A percentile compares a stretch with the other conserved stretches of the same genome.
Evolutionary conservation across 78 protist species (phyloP).

Genomic region (Isochrysis galbana): DNA sequence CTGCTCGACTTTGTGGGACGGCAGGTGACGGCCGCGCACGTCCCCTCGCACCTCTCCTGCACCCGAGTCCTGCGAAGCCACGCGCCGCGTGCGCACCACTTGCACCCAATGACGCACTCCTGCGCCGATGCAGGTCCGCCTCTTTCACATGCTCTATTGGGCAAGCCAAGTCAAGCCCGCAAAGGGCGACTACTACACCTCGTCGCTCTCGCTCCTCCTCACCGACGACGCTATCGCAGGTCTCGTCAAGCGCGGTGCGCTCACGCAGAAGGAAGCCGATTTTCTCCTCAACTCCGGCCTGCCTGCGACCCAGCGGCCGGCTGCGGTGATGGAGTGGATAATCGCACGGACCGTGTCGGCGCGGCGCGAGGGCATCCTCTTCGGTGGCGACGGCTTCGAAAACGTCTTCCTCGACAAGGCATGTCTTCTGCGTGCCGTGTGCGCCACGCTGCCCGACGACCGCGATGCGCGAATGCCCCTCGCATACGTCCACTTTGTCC

Average conservation of each 20-base stretch:
- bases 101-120: too few species aligned
- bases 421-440: not conserved
- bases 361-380: not conserved
- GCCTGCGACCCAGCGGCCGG: not conserved
- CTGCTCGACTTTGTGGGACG: not conserved
- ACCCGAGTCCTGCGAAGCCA: too few species aligned
- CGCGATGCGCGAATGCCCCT: slow-evolving; percentile 1
- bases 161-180: not conserved
- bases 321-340: not conserved
- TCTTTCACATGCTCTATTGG: not conserved
- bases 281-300: not conserved
- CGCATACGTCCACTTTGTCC: not conserved
- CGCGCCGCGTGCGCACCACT: too few species aligned
- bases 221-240: not conserved
- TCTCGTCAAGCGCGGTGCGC: not conserved
- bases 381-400: not conserved
- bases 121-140: too few species aligned
- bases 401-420: not conserved
- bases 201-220: not conserved
- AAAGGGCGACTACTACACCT: not conserved
- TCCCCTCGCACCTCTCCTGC: too few species aligned
- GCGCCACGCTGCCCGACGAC: not conserved
- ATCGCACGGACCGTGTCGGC: not conserved
- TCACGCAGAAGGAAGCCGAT: not conserved
- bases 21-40: too few species aligned